Evolutionary conservation across 2,329 filamentous ascomycete genomes (phyloP).

Genomic region (Westerdykella aurantiaca): DNA sequence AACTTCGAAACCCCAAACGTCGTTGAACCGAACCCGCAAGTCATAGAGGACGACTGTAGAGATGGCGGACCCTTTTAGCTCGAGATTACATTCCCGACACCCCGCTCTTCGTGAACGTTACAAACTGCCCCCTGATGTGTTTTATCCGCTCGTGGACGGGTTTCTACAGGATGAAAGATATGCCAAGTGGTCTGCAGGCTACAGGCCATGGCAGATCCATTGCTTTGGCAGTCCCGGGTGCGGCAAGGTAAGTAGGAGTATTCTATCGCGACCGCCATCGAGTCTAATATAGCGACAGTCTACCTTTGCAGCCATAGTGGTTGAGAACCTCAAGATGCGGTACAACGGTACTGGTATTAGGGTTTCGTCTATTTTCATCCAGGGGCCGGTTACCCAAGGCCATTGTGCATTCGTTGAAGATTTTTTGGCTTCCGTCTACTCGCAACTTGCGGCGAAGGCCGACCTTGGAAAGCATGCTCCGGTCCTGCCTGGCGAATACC

Average conservation of each 20-base stretch:
- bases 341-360: neutral
- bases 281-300: neutral
- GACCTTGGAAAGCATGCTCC: neutral
- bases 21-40: no score
- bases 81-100: neutral
- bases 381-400: neutral
- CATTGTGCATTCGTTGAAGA: neutral
- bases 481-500: neutral
- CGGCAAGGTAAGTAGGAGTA: constrained; percentile 11
- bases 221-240: constrained; percentile 15
- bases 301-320: neutral
- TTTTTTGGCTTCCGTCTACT: neutral
- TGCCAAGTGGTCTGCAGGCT: neutral
- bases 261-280: neutral
- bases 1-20: no score
- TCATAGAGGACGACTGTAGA: no score
- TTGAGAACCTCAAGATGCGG: neutral
- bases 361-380: neutral
- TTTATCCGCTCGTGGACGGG: neutral
- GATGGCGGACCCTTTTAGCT: neutral
- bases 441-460: neutral
- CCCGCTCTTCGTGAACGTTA: neutral
- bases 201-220: constrained; percentile 13
- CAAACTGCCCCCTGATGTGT: neutral
- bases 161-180: neutral